phyloP scores from a whole-genome alignment of 1,284 basidiomycete genomes.

The Puccinia polysora region DNA sequence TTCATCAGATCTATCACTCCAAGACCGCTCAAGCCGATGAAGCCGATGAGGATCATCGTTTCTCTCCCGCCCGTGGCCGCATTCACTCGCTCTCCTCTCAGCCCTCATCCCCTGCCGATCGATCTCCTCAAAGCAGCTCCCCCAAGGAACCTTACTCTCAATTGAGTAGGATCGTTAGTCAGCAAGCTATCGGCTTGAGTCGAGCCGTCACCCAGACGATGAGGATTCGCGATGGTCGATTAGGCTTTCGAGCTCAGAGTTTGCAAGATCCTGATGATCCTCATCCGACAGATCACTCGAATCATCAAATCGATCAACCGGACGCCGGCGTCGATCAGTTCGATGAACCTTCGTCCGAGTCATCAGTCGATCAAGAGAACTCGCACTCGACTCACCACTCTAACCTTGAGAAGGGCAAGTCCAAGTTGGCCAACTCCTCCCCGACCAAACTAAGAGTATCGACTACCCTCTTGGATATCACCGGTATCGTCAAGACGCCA shows the following conservation, averaged over 20 bases:
- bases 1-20: constrained; percentile 22
- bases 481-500: constrained; percentile 34
- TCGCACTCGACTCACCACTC: not conserved
- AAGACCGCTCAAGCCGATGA: constrained; percentile 35
- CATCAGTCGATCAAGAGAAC: not conserved
- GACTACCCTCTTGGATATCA: constrained; percentile 20
- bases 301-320: not conserved
- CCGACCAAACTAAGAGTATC: not conserved
- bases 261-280: not conserved
- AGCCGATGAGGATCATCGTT: constrained; percentile 32
- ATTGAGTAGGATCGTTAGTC: constrained; percentile 29
- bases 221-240: constrained; percentile 27
- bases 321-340: not conserved
- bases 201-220: constrained; percentile 39
- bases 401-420: constrained; percentile 11
- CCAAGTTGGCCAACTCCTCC: not conserved
- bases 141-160: constrained; percentile 24
- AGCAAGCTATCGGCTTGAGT: constrained; percentile 37
- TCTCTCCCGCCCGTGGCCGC: constrained; percentile 30
- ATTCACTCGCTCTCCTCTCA: not conserved
- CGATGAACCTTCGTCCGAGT: not conserved
- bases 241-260: constrained; percentile 27
- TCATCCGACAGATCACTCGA: not conserved
- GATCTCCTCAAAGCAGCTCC: no score
- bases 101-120: not conserved